Evolutionary conservation across 441 rosid genomes (phyloP), one percentile per base, ranked within the genome.

Genomic region (Dalechampia spathulata): DNA sequence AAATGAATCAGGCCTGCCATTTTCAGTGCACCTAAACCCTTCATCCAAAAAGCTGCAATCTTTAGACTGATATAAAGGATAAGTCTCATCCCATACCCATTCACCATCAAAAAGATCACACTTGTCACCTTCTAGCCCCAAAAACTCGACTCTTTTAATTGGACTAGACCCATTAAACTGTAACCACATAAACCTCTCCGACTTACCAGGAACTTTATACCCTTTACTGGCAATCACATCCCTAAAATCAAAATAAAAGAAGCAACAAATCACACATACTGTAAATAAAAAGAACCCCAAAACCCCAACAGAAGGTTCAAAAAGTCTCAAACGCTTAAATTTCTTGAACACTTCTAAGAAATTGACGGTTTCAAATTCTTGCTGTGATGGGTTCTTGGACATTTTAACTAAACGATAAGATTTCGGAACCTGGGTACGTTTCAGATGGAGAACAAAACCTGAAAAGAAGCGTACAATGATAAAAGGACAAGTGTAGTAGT

Each of bases 1-100:
- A 75, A 85, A 83, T 65, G 75, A 72, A 72, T 93, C 99, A 55
- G 85, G 90, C 71, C 99, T 75, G 6, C 99, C 99, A 71, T 87
- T 85, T 73, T 93, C 99, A 43, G 72, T 68, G 68, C 97, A 93
- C 77, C 92, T 74, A 67, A 93, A 93, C 5, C 99, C 99, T n/a
- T 69, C 77, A 67, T 90, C 99, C 57, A 90, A 58, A 67, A 90
- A 85, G 65, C 63, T 58, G 66, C 99, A 93, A 63, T 85, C 95
- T 75, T 72, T 83, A 40, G 96, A 82, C 40, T 82, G 85, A 64
- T 89, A 93, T 74, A 87, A 58, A 1, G 99, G 99, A 66, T 93
- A 93, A n/a, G 60, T 71, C 49, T 89, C 97, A 55, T 93, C 99
- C 97, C 97, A 93, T 25, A 83, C 83, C 99, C 97, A 93, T 41